These are phyloP conservation scores for Ogataea dorogensis DNA, from an alignment of 805 yeast species.

Conservation along the genomic window DNA sequence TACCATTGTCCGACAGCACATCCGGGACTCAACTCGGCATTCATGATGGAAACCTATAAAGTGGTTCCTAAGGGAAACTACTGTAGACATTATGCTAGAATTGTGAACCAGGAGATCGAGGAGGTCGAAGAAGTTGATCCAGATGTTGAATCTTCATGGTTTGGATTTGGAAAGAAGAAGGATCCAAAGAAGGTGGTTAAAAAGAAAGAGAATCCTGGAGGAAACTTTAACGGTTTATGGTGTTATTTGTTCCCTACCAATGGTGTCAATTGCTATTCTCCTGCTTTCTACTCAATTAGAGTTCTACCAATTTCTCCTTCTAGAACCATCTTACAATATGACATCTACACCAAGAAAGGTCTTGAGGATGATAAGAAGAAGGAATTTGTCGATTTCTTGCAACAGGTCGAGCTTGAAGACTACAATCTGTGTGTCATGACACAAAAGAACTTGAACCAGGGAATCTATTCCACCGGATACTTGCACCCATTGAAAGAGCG, in stretches of 20 bases:
- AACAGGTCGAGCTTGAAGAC: constrained; percentile 61
- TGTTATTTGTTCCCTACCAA: constrained; percentile 58
- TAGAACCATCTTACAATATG: constrained; percentile 58
- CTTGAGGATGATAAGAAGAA: constrained; percentile 49
- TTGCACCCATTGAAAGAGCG: constrained; percentile 58
- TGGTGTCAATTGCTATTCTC: constrained; percentile 63
- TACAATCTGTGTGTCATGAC: constrained; percentile 58
- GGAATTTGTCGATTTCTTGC: constrained; percentile 63
- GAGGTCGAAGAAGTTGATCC: constrained; percentile 33
- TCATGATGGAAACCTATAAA: constrained; percentile 62
- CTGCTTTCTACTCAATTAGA: constrained; percentile 64
- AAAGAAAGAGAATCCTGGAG: constrained; percentile 51
- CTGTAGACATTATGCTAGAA: constrained; percentile 61
- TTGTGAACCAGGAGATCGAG: constrained; percentile 39
- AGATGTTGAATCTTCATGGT: constrained; percentile 46
- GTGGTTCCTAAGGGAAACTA: constrained; percentile 58
- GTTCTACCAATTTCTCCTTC: constrained; percentile 54
- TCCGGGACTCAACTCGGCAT: constrained; percentile 56
- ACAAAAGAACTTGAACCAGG: constrained; percentile 60
- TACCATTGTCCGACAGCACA: constrained; percentile 70
- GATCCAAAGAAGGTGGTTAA: constrained; percentile 21
- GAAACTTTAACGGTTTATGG: constrained; percentile 62
- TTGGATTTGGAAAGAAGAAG: constrained; percentile 46
- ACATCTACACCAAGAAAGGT: constrained; percentile 61
- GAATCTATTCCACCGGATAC: constrained; percentile 56